phyloP scores from a whole-genome alignment of 164 flowering plant species.

The Buxus sempervirens region DNA sequence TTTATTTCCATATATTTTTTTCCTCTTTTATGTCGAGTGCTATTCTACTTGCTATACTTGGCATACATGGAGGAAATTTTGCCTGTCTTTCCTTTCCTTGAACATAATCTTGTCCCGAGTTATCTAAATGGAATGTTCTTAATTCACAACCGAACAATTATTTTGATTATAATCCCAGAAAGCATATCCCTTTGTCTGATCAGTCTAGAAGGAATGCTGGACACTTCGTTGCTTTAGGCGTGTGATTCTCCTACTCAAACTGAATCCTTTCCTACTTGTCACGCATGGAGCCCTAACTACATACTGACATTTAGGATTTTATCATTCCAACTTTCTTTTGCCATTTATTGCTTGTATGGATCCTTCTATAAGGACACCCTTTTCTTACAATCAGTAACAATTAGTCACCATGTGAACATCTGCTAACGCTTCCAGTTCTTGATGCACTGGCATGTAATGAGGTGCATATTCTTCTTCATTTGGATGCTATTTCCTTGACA shows the following conservation, averaged over 20 bases:
- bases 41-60: no score
- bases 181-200: neutral
- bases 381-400: neutral
- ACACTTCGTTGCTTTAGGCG: no score
- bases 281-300: neutral
- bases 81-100: no score
- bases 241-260: neutral
- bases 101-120: neutral
- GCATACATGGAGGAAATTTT: neutral
- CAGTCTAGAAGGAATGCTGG: neutral
- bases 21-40: no score
- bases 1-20: neutral
- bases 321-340: no score
- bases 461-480: no score
- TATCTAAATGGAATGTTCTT: no score
- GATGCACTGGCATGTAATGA: neutral
- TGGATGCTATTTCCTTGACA: no score
- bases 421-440: no score
- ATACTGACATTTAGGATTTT: neutral
- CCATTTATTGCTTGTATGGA: no score
- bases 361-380: neutral
- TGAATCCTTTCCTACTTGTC: neutral
- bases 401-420: neutral
- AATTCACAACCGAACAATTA: neutral
- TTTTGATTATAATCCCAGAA: neutral